Evolutionary conservation across 2,329 filamentous ascomycete genomes (phyloP).

Genomic region (Periglandula ipomoeae): DNA sequence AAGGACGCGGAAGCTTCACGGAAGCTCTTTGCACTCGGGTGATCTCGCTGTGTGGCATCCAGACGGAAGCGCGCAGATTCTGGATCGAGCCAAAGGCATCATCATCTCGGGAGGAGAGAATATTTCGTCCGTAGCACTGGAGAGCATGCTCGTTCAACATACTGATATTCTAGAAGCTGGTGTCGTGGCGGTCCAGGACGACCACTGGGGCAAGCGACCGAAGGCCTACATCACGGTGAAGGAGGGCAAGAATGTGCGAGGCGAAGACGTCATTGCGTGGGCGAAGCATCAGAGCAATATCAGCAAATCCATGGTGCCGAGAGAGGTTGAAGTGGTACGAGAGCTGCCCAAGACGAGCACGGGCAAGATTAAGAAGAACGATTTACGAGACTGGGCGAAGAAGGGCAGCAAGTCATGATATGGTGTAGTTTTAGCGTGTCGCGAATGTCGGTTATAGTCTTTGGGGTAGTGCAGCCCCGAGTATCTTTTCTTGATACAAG

Average conservation of each 20-base stretch:
- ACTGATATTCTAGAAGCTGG: conserved; percentile 85
- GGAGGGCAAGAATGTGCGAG: conserved; percentile 38
- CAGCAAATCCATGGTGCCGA: conserved; percentile 79
- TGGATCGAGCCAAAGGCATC: conserved; percentile 93
- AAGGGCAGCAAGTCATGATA: conserved; percentile 12
- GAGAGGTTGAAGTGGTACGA: conserved; percentile 65
- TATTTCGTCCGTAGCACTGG: conserved; percentile 87
- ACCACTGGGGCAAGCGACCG: conserved; percentile 91
- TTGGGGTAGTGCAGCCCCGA: not conserved
- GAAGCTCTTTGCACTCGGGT: conserved; percentile 83
- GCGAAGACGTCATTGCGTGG: conserved; percentile 72
- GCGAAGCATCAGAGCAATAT: conserved; percentile 72
- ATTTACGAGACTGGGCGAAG: conserved; percentile 72
- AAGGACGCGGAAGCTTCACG: conserved; percentile 79
- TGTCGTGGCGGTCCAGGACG: conserved; percentile 78
- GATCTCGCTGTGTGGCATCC: conserved; percentile 90
- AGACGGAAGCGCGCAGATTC: conserved; percentile 83
- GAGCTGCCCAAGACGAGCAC: conserved; percentile 96
- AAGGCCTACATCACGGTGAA: conserved; percentile 87
- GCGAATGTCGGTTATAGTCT: too few species aligned
- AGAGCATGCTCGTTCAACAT: conserved; percentile 81
- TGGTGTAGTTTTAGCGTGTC: not conserved
- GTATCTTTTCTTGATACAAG: too few species aligned
- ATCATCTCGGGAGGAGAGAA: conserved; percentile 98
- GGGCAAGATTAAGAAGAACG: conserved; percentile 93